Percentiles rank a stretch among this genome's conserved stretches.
Evolutionary conservation across 129 eudicot genomes (phyloP).

Genomic region (Heracleum sosnowskyi): DNA sequence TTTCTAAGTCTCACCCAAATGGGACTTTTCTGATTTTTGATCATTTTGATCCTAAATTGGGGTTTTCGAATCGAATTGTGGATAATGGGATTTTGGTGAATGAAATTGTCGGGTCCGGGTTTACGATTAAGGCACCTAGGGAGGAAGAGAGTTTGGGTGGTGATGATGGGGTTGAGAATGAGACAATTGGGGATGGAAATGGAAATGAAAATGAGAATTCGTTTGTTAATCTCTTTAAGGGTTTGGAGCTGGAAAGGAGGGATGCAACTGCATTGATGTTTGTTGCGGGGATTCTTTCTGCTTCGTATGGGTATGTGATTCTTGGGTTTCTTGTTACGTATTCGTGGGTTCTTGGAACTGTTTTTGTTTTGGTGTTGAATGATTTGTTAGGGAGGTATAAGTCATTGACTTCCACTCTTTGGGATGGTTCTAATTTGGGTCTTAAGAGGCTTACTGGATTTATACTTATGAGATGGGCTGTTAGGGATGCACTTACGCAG

Average conservation of each 20-base stretch:
- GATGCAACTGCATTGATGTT: constrained; percentile 67
- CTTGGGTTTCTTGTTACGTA: constrained; percentile 75
- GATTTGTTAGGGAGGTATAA: constrained; percentile 54
- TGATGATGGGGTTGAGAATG: neutral
- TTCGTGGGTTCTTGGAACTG: constrained; percentile 75
- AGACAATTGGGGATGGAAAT: constrained; percentile 18
- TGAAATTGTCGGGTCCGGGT: constrained; percentile 30
- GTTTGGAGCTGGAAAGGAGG: constrained; percentile 56
- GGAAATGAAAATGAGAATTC: constrained; percentile 5
- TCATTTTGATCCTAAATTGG: constrained; percentile 26
- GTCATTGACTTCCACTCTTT: constrained; percentile 43
- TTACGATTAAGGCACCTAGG: constrained; percentile 28
- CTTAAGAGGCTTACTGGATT: constrained; percentile 69
- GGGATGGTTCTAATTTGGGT: constrained; percentile 84
- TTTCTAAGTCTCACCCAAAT: constrained; percentile 24
- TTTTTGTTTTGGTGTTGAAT: constrained; percentile 63
- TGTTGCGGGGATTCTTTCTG: constrained; percentile 54
- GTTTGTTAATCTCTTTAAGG: constrained; percentile 47
- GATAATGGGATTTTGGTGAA: constrained; percentile 55
- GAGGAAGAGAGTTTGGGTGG: constrained; percentile 3
- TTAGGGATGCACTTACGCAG: constrained; percentile 84
- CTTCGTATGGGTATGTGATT: constrained; percentile 77
- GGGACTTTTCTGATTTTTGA: constrained; percentile 26
- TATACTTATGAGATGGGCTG: constrained; percentile 88
- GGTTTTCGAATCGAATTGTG: constrained; percentile 30